Evolutionary conservation across 108 stramenopile genomes (phyloP), one percentile per base, ranked within the genome.

Genomic region (Bacterosira constricta): DNA sequence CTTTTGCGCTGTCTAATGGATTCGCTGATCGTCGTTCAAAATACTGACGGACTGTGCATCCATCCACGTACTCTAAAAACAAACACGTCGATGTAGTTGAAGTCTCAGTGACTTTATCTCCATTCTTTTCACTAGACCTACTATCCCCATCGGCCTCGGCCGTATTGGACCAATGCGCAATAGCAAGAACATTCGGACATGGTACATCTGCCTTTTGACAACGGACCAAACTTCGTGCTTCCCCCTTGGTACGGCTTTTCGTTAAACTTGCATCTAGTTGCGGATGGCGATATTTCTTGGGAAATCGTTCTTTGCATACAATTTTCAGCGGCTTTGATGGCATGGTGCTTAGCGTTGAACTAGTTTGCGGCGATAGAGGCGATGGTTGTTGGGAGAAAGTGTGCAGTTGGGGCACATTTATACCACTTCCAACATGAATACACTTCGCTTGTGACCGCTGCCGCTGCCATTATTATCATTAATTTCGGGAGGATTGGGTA

Each of bases 221-320:
- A 6, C 86, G 79, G 8, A 75, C 66, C 49, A 91, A 68, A 56
- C 82, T 81, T 37, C 93, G 66, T 0, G 79, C 91, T 74, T 96
- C 91, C 34, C 89, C 86, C 36, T 90, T 83, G 36, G 90, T 90
- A 12, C 97, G 87, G 44, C 80, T 81, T 67, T 91, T 97, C 10
- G 94, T 98, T 49, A 99, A 84, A 31, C 83, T 79, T n/a, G 63
- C 80, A 68, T 99, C 98, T 21, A 99, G 82, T 21, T 73, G 80
- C 15, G 97, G 96, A 75, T 96, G 94, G 17, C 98, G 88, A 73
- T 99, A 98, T 26, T 85, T 78, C 83, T 99, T 99, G 29, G 91
- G 69, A 57, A 98, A 95, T 29, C 98, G 85, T 79, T 98, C 95
- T 69, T 99, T 99, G 71, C 80, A 54, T 4, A 95, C 85, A 6